Evolutionary conservation across 2,329 filamentous ascomycete species (phyloP), one percentile per base, ranked within the genome.

Genomic region (Thermoascus crustaceus): DNA sequence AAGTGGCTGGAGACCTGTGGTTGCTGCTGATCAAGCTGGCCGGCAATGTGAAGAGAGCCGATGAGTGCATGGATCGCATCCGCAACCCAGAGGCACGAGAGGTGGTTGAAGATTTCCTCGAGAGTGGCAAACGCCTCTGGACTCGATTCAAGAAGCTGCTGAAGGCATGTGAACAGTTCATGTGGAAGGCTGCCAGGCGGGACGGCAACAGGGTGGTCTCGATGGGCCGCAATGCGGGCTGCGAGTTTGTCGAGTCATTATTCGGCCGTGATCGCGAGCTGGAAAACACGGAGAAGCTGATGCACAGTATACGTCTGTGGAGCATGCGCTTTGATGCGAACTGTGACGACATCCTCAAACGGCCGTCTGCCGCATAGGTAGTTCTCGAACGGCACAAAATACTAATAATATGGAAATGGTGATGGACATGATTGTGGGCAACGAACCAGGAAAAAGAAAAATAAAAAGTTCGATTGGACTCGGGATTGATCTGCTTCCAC

Each of bases 1-100:
- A 95, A 47, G 80, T 94, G 63, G 88, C 91, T 2, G 91, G 89
- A 48, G 88, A 96, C 54, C 73, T 98, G 36, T 98, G 91, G 91
- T 75, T 96, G 16, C 73, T 95, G 32, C 75, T 96, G 40, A 96
- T 96, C 60, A 85, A 95, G 63, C 73, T 96, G 30, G 83, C 87
- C 9, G 87, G 86, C 57, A 95, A 96, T 69, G 76, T 95, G 61
- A 94, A 94, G 74, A 78, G 85, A 39, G 83, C 86, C 30, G 85
- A 94, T 50, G 85, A 91, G 60, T 78, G 72, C 44, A 73, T 86
- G 44, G 71, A 75, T 32, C 76, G 76, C 40, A 83, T 96, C 49
- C 78, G 84, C 48, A 73, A 72, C 52, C 63, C 69, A 40, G 84
- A 91, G 42, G 85, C 81, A 57, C 73, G 74, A 45, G 85, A 94